Base-by-base conservation (phyloP, 139 green algal species). In the Nannochloris sp. region DNA sequence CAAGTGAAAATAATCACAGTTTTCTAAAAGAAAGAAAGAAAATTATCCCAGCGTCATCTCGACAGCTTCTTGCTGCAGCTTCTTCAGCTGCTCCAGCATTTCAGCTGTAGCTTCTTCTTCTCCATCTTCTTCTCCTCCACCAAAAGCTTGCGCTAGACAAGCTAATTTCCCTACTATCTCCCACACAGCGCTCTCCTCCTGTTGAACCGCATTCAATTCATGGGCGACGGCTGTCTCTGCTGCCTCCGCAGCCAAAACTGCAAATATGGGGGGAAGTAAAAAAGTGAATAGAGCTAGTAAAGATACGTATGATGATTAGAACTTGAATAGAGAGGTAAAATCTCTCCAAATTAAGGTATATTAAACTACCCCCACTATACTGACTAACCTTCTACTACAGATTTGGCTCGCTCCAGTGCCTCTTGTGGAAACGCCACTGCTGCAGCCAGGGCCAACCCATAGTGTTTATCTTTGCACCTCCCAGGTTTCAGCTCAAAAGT, bases 361-460 rank as follows among this genome's bases (percentile, higher is more conserved):
- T n/a, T n/a, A n/a, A n/a, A n/a, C n/a, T n/a, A n/a, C n/a, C n/a
- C n/a, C 9, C 23, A 1, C 23, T 34, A 60, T 25, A 15, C 29
- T 5, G 10, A 3, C 37, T 9, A 25, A 68, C 71, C 38, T 61
- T 37, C 13, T 25, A 61, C 54, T 33, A 58, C 70, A 64, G 64
- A 53, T 31, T 42, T 44, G 6, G 68, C 78, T 15, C 62, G 5
- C 1, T 42, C 15, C 48, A 85, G 25, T n/a, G 82, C 56, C 0
- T 34, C n/a, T 0, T 15, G 4, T 1, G 83, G 83, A 31, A 90
- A 67, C 9, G 77, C 78, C 31, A 80, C 65, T 3, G 62, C 47
- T 2, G 36, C 27, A 7, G 86, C 86, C 34, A 91, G 74, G 29
- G 74, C 24, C 44, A 93, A 70, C 19, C 86, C 86, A 55, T 89